Evolutionary conservation across 2,329 filamentous ascomycete species (phyloP), one percentile per base, ranked within the genome.

Genomic region (Nemania sp.): DNA sequence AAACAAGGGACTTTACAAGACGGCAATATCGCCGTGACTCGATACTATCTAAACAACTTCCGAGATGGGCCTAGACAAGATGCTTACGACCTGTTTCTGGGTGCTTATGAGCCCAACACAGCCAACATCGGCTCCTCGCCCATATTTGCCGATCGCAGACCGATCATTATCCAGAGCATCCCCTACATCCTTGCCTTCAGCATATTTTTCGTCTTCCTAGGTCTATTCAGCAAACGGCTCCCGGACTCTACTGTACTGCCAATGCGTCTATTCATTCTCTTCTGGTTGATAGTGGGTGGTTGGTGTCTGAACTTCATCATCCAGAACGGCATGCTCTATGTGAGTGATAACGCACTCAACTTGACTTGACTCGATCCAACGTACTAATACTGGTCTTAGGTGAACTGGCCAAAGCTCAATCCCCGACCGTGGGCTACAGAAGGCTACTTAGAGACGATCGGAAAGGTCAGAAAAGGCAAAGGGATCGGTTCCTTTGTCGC

Each of bases 351-450:
- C n/a, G 2, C 5, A 21, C n/a, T 17, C 17, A 5, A 29, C 29
- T 12, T 40, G 10, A 18, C 25, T 11, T 40, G 2, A 17, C 7
- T 2, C 17, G 35, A 13, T 35, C 9, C 9, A 12, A 29, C 48
- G 37, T 65, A 57, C 66, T 73, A 60, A 73, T 59, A 50, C 50
- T 12, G n/a, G 47, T 48, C 2, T 46, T 63, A 97, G 92, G 93
- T 97, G 68, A 98, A 97, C 78, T 99, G 96, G 95, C 95, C 95
- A 10, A 97, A 96, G 74, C 85, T 99, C 49, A 96, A 96, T 75
- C 93, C 92, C 11, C 88, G 92, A 15, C 87, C 91, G 2, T 96
- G 90, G 77, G 93, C 92, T 2, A 84, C 87, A 6, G 95, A 99
- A 71, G 92, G 92, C 40, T 96, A 93, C 76, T 88, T 92, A 69